These are phyloP conservation scores for Sclerotinia trifoliorum DNA, from an alignment of 2,329 filamentous ascomycete species.

Conservation along the genomic window DNA sequence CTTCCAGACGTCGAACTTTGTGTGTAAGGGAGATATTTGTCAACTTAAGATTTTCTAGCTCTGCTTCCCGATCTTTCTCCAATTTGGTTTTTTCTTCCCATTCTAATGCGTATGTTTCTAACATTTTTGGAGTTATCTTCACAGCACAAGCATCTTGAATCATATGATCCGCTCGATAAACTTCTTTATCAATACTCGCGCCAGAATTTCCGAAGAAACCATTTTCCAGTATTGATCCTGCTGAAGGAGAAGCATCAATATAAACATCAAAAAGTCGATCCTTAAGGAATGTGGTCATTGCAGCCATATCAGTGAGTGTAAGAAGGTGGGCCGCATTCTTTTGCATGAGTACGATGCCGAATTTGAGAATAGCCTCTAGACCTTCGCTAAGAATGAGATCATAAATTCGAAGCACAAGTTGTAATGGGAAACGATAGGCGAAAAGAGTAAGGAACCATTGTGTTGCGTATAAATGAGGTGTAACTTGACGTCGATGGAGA, in stretches of 20 bases:
- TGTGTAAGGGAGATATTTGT: constrained; percentile 66
- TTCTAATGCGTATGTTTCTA: constrained; percentile 77
- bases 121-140: constrained; percentile 76
- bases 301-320: constrained; percentile 85
- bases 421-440: constrained; percentile 93
- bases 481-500: constrained; percentile 81
- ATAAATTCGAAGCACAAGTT: constrained; percentile 94
- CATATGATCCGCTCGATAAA: constrained; percentile 91
- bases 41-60: constrained; percentile 71
- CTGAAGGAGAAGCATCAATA: constrained; percentile 88
- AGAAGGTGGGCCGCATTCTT: constrained; percentile 81
- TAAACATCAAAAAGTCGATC: constrained; percentile 95
- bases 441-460: constrained; percentile 99
- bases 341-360: constrained; percentile 93
- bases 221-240: constrained; percentile 90
- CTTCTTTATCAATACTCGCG: constrained; percentile 85
- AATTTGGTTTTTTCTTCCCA: constrained; percentile 89
- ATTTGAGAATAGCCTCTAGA: constrained; percentile 87
- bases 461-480: constrained; percentile 90
- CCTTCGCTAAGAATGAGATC: constrained; percentile 94
- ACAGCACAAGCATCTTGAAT: constrained; percentile 90
- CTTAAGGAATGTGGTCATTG: constrained; percentile 85
- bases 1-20: constrained; percentile 81
- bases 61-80: constrained; percentile 78
- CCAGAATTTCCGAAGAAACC: constrained; percentile 96